These are phyloP conservation scores for Chlorella sp. DNA, from an alignment of 139 green algal species.

Conservation along the genomic window DNA sequence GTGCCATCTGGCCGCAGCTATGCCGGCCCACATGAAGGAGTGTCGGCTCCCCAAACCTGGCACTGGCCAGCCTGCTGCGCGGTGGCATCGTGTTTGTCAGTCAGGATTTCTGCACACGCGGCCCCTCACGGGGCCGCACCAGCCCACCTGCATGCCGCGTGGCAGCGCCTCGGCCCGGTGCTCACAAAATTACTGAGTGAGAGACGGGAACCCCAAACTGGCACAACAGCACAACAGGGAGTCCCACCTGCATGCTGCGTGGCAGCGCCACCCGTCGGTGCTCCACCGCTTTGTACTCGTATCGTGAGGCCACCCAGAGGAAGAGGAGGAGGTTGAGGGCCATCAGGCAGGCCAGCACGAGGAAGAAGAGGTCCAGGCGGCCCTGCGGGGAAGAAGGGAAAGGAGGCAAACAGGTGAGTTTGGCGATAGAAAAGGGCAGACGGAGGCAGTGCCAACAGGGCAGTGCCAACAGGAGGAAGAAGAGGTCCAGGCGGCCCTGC, in stretches of 20 bases:
- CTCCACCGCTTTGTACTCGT: constrained; percentile 88
- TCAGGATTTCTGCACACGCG: too few species aligned
- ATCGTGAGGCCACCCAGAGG: constrained; percentile 70
- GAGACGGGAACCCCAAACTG: too few species aligned
- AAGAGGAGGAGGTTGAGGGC: constrained; percentile 68
- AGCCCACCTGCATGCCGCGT: too few species aligned
- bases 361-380: constrained; percentile 86
- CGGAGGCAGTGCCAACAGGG: constrained; percentile 64
- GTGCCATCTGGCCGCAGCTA: neutral
- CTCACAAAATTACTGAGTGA: too few species aligned
- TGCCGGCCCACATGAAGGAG: neutral
- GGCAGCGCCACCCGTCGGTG: constrained; percentile 52
- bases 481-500: constrained; percentile 82
- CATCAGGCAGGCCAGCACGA: constrained; percentile 73
- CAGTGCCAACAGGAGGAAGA: constrained; percentile 76
- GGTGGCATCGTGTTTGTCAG: too few species aligned
- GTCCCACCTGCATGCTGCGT: constrained; percentile 10
- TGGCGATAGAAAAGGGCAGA: neutral
- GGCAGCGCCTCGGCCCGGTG: too few species aligned
- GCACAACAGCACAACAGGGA: too few species aligned
- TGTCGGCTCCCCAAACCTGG: too few species aligned
- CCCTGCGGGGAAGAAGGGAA: constrained; percentile 39
- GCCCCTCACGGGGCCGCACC: too few species aligned
- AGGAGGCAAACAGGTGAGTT: neutral
- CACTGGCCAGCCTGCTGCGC: too few species aligned